These are phyloP conservation scores for Dianthus caryophyllus DNA, from an alignment of 148 eudicot genomes.

Conservation along the genomic window DNA sequence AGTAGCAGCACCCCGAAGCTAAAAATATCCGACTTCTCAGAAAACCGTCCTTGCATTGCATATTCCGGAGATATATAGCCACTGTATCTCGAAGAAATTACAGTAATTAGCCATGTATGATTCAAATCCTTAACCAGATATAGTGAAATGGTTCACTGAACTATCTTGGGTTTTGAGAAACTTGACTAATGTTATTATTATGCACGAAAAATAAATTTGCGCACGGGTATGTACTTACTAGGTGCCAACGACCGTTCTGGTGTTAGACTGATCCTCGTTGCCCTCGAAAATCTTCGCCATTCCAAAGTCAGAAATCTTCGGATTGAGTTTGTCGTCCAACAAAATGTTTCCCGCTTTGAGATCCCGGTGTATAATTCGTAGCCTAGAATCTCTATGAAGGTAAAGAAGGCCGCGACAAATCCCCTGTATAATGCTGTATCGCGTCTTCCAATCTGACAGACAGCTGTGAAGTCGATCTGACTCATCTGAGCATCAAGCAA, in stretches of 20 bases:
- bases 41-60: slow-evolving; percentile 45
- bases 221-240: slow-evolving; percentile 6
- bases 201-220: too few species aligned
- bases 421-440: slow-evolving; percentile 31
- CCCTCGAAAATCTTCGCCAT: slow-evolving; percentile 34
- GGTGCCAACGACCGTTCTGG: slow-evolving; percentile 30
- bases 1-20: slow-evolving; percentile 46
- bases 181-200: too few species aligned
- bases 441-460: slow-evolving; percentile 29
- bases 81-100: slow-evolving; percentile 18
- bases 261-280: slow-evolving; percentile 28
- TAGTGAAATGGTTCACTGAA: neutral
- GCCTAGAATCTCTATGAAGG: slow-evolving; percentile 26
- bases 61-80: slow-evolving; percentile 62
- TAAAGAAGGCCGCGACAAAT: slow-evolving; percentile 27
- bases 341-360: slow-evolving; percentile 27
- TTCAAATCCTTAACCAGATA: too few species aligned
- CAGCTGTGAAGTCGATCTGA: slow-evolving; percentile 11
- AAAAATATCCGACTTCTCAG: slow-evolving; percentile 50
- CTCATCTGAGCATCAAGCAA: neutral
- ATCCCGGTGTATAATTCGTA: slow-evolving; percentile 25
- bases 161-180: too few species aligned
- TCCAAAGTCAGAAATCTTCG: slow-evolving; percentile 44
- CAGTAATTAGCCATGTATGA: neutral
- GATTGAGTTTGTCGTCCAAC: slow-evolving; percentile 18